A percentile compares a stretch with the other conserved stretches of the same genome.
Evolutionary conservation across 345 rosid genomes (phyloP).

Genomic region (Populus alba): DNA sequence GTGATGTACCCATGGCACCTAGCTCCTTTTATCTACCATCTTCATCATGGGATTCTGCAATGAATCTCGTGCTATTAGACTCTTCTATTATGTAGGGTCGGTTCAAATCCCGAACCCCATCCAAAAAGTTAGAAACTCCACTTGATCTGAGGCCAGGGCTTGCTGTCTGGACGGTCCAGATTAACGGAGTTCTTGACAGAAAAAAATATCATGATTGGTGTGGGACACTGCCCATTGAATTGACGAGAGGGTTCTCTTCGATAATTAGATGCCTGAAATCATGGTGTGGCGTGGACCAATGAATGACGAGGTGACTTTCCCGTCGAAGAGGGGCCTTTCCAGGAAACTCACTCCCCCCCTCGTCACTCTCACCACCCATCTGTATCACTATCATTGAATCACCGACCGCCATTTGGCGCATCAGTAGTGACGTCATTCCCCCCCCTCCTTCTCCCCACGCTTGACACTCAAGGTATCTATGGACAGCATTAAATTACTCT

Average conservation of each 20-base stretch:
- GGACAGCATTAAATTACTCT: too few species aligned
- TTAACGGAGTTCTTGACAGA: neutral
- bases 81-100: constrained; percentile 17
- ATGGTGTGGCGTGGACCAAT: constrained; percentile 51
- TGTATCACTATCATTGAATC: neutral
- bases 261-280: constrained; percentile 43
- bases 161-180: constrained; percentile 21
- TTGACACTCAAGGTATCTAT: too few species aligned
- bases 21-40: constrained; percentile 13
- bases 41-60: constrained; percentile 30
- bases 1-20: constrained; percentile 36
- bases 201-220: constrained; percentile 17
- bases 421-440: too few species aligned
- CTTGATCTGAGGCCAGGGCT: constrained; percentile 23
- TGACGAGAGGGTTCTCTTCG: neutral
- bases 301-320: constrained; percentile 55
- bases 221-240: constrained; percentile 10
- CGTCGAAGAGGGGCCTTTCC: constrained; percentile 45
- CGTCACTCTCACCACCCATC: constrained; percentile 20
- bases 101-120: constrained; percentile 24
- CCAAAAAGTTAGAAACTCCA: constrained; percentile 28
- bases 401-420: neutral
- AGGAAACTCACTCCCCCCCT: constrained; percentile 26
- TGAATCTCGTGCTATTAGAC: constrained; percentile 18
- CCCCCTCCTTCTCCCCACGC: neutral